These are phyloP conservation scores for Ophiostoma ulmi DNA, from an alignment of 2,329 filamentous ascomycete species.

Conservation along the genomic window DNA sequence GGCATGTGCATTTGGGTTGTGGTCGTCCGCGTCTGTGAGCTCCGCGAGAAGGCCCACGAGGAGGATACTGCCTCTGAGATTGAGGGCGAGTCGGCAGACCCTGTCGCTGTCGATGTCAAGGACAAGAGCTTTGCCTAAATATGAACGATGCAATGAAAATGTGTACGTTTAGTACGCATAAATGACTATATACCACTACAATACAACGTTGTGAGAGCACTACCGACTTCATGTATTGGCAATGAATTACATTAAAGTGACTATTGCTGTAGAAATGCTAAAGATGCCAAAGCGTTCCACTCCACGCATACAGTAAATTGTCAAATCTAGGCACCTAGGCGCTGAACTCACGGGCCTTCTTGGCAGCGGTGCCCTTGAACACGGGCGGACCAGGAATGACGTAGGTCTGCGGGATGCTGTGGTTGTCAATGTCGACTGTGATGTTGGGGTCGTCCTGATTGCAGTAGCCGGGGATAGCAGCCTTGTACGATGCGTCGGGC, in stretches of 20 bases:
- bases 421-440: conserved; percentile 31
- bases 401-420: conserved; percentile 30
- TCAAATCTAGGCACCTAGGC: not conserved
- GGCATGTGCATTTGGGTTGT: conserved; percentile 23
- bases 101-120: not conserved
- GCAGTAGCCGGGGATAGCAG: conserved; percentile 33
- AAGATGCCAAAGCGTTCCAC: not conserved
- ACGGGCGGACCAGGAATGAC: conserved; percentile 31
- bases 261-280: not conserved
- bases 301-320: not conserved
- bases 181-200: not conserved
- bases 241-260: not conserved
- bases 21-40: conserved; percentile 21
- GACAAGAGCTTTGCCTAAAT: conserved; percentile 10
- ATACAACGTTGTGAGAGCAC: not conserved
- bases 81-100: not conserved
- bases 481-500: conserved; percentile 31
- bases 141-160: not conserved
- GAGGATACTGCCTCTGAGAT: not conserved
- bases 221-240: not conserved
- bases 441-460: conserved; percentile 32
- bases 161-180: not conserved
- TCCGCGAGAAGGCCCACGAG: conserved; percentile 11
- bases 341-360: conserved; percentile 25
- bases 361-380: conserved; percentile 28